A percentile compares a stretch with the other conserved stretches of the same genome.
phyloP scores from a whole-genome alignment of 192 early-diverging fungal species.

The Chytriomyces hyalinus region DNA sequence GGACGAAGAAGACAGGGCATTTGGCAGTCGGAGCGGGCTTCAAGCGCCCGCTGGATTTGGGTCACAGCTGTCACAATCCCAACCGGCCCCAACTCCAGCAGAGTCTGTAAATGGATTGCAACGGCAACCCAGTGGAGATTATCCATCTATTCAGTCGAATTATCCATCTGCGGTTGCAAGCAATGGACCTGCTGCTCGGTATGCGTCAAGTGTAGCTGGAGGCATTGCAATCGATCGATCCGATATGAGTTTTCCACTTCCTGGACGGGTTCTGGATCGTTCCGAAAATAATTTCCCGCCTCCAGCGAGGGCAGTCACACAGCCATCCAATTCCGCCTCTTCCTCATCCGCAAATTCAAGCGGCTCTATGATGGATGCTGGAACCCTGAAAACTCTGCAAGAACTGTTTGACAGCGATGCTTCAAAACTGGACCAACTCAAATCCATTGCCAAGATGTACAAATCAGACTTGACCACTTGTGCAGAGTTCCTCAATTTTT shows the following conservation, averaged over 20 bases:
- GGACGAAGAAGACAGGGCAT: conserved; percentile 16
- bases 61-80: conserved; percentile 34
- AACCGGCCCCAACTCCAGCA: conserved; percentile 13
- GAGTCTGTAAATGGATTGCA: neutral
- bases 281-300: conserved; percentile 3
- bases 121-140: neutral
- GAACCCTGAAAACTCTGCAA: conserved; percentile 37
- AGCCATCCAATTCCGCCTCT: neutral
- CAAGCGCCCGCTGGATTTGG: conserved; percentile 57
- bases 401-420: conserved; percentile 46
- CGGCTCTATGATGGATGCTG: conserved; percentile 38
- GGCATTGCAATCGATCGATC: conserved; percentile 6
- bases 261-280: conserved; percentile 19
- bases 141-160: neutral
- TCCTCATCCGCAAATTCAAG: conserved; percentile 1
- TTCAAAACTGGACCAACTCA: conserved; percentile 48
- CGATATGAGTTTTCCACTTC: conserved; percentile 30
- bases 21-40: conserved; percentile 12
- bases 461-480: conserved; percentile 27
- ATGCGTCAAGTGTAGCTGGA: neutral
- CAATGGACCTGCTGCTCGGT: conserved; percentile 13
- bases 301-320: neutral
- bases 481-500: conserved; percentile 43
- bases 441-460: conserved; percentile 46
- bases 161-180: conserved; percentile 12